phyloP scores from a whole-genome alignment of 768 basidiomycete species.

The Lactarius evosmus region DNA sequence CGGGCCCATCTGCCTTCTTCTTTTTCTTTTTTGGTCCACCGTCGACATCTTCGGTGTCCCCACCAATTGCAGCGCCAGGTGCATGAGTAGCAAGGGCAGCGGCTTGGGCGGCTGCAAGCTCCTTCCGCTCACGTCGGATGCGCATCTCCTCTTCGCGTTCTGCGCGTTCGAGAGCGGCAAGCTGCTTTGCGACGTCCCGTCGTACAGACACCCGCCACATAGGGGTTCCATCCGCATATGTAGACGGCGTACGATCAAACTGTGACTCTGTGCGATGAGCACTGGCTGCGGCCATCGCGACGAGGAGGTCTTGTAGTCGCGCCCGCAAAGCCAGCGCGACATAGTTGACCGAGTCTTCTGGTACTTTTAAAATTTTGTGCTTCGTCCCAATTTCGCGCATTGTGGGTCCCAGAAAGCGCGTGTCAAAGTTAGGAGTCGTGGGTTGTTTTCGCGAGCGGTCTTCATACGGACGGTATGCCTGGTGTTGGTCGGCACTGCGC shows the following conservation, averaged over 20 bases:
- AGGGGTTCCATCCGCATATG: slow-evolving; percentile 63
- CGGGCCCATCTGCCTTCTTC: slow-evolving; percentile 79
- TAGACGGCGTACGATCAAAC: slow-evolving; percentile 61
- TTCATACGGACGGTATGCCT: slow-evolving; percentile 62
- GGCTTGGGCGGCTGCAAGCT: slow-evolving; percentile 67
- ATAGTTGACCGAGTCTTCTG: slow-evolving; percentile 73
- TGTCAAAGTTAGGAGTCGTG: slow-evolving; percentile 63
- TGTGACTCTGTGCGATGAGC: slow-evolving; percentile 68
- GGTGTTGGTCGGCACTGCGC: slow-evolving; percentile 58
- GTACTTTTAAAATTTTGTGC: slow-evolving; percentile 64
- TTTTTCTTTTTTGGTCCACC: slow-evolving; percentile 68
- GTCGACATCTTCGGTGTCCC: slow-evolving; percentile 45
- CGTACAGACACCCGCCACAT: slow-evolving; percentile 82
- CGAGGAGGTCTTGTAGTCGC: slow-evolving; percentile 67
- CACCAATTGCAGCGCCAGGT: slow-evolving; percentile 53
- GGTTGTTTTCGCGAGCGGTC: slow-evolving; percentile 82
- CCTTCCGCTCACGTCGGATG: slow-evolving; percentile 72
- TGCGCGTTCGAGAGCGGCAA: slow-evolving; percentile 67
- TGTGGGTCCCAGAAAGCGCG: slow-evolving; percentile 56
- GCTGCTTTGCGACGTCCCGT: slow-evolving; percentile 77
- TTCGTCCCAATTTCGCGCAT: slow-evolving; percentile 65
- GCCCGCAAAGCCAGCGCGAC: slow-evolving; percentile 74
- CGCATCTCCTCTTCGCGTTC: slow-evolving; percentile 84
- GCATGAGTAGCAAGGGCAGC: slow-evolving; percentile 64
- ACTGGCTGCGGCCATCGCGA: slow-evolving; percentile 63